Evolutionary conservation across 345 rosid species (phyloP).

Genomic region (Brassica cretica): DNA sequence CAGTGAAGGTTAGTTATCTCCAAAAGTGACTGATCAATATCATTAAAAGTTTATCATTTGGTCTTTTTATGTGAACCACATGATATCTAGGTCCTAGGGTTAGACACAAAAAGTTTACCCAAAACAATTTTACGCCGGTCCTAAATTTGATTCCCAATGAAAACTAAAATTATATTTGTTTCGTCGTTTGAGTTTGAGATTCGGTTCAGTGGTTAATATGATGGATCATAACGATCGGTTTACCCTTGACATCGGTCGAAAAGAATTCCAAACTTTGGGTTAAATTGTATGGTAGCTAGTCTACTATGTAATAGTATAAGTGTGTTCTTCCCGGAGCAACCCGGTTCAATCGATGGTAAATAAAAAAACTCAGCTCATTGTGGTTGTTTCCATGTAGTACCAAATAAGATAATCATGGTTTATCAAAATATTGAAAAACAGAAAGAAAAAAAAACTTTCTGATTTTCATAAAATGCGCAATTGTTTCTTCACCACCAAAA

Average conservation of each 20-base stretch:
- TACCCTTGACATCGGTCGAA: too few species aligned
- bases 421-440: neutral
- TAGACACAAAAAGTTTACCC: neutral
- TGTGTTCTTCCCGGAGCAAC: too few species aligned
- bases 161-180: too few species aligned
- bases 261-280: too few species aligned
- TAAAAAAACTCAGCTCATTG: neutral
- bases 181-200: too few species aligned
- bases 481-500: neutral
- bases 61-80: neutral
- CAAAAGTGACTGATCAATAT: neutral
- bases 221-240: too few species aligned
- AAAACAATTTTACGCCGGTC: too few species aligned
- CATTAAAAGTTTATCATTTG: neutral
- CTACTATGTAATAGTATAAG: too few species aligned
- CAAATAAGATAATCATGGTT: neutral
- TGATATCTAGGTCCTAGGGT: neutral
- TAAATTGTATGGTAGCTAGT: too few species aligned
- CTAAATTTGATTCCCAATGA: too few species aligned
- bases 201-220: too few species aligned
- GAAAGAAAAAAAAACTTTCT: neutral
- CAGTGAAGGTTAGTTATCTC: neutral
- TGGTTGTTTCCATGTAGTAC: neutral
- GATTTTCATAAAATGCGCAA: neutral
- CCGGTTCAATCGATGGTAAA: too few species aligned